Conservation (phyloP, 805 yeast species). For the Yarrowia osloensis region DNA sequence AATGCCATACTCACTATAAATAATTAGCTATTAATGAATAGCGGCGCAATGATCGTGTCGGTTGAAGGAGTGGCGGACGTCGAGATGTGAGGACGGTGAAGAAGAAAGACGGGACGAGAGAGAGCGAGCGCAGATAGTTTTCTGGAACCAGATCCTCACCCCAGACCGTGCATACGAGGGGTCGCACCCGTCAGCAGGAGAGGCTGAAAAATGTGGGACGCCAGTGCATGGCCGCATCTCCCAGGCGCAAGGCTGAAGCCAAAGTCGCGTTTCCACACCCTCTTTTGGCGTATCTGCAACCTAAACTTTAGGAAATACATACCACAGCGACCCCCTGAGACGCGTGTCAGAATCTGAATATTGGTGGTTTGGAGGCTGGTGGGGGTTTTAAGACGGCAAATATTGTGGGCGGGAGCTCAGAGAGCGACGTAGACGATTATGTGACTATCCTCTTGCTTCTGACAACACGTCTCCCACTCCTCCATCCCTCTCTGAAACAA, state of each 20-base stretch:
- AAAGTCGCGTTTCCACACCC: not conserved
- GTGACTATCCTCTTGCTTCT: too few species aligned
- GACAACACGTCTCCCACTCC: too few species aligned
- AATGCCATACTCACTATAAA: conserved; percentile 24
- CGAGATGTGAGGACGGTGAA: not conserved
- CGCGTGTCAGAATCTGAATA: too few species aligned
- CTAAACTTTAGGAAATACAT: not conserved
- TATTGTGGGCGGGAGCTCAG: too few species aligned
- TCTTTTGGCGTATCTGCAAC: not conserved
- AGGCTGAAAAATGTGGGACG: conserved; percentile 24
- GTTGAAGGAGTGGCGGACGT: not conserved
- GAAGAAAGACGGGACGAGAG: not conserved
- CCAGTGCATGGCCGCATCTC: not conserved
- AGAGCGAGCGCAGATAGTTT: not conserved
- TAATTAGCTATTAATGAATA: conserved; percentile 26
- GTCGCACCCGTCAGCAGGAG: not conserved
- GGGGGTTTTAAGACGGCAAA: too few species aligned
- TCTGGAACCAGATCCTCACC: not conserved
- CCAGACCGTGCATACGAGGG: conserved; percentile 10
- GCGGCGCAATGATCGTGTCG: not conserved
- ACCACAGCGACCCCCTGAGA: conserved; percentile 9
- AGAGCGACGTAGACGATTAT: too few species aligned
- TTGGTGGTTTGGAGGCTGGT: too few species aligned
- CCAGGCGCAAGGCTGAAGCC: not conserved
- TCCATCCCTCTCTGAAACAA: not conserved